Conservation (phyloP, 257 asterid genomes). For the Rubia yunnanensis region DNA sequence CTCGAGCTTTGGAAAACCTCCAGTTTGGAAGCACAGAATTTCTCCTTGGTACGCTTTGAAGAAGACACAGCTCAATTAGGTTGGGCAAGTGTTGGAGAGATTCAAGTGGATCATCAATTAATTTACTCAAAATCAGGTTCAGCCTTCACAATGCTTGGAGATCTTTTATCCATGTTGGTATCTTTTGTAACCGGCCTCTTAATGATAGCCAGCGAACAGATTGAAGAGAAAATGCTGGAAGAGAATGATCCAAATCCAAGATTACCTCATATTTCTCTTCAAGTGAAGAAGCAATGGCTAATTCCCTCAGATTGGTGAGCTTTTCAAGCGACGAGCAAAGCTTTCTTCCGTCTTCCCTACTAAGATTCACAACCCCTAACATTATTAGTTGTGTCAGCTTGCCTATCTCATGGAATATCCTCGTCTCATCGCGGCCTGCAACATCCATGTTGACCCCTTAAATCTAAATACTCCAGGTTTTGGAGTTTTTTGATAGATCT, state of each 20-base stretch:
- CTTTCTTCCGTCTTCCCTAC: slow-evolving; percentile 16
- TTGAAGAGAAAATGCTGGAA: background rate
- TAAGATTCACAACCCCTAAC: slow-evolving; percentile 12
- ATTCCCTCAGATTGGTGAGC: slow-evolving; percentile 11
- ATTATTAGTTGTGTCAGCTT: slow-evolving; percentile 13
- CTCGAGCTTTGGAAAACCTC: slow-evolving; percentile 23
- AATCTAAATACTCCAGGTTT: slow-evolving; percentile 14
- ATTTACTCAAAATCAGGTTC: background rate
- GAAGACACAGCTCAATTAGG: background rate
- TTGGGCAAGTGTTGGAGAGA: slow-evolving; percentile 28
- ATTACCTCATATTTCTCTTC: background rate
- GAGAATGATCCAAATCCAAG: slow-evolving; percentile 12
- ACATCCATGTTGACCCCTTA: background rate
- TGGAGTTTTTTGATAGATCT: slow-evolving; percentile 16
- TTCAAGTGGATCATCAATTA: slow-evolving; percentile 17
- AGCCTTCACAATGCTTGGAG: slow-evolving; percentile 12
- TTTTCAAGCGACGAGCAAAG: slow-evolving; percentile 21
- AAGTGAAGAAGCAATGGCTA: background rate
- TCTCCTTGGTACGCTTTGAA: slow-evolving; percentile 22
- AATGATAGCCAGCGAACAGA: background rate
- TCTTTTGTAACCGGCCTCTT: slow-evolving; percentile 15
- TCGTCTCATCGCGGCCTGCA: background rate
- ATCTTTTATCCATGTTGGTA: slow-evolving; percentile 22
- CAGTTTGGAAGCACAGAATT: slow-evolving; percentile 22
- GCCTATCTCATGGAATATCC: slow-evolving; percentile 12